A percentile compares a stretch with the other conserved stretches of the same genome.
These are phyloP conservation scores for Dendrocalamus latiflorus DNA, from an alignment of 202 grass and related monocot genomes.

Conservation along the genomic window DNA sequence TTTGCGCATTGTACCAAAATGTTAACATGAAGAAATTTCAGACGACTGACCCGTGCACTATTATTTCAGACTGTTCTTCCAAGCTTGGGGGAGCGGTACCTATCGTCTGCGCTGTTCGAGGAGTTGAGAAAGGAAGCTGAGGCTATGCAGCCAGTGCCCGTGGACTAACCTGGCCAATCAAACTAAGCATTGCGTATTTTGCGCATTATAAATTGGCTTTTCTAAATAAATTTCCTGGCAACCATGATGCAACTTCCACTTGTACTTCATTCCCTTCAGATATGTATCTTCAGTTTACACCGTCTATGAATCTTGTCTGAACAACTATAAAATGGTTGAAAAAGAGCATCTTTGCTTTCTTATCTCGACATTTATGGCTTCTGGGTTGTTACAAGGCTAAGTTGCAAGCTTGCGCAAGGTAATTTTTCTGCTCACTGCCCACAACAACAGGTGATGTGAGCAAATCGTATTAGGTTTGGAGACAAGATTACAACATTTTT, in stretches of 20 bases:
- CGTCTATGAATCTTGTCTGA: no score
- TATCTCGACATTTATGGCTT: no score
- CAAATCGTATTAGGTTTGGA: not conserved
- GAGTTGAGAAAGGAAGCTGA: slow-evolving; percentile 73
- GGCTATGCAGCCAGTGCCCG: slow-evolving; percentile 69
- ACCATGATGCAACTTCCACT: not conserved
- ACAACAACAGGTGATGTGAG: not conserved
- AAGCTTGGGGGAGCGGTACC: slow-evolving; percentile 75
- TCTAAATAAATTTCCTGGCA: slow-evolving; percentile 8
- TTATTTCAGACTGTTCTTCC: slow-evolving; percentile 71
- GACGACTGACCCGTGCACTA: not conserved
- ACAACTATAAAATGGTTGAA: no score
- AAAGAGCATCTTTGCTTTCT: no score
- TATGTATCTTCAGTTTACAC: no score
- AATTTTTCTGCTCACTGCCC: no score
- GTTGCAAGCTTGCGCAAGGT: no score
- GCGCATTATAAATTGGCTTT: not conserved
- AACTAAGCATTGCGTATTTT: not conserved
- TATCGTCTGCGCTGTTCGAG: slow-evolving; percentile 70
- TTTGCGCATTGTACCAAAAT: not conserved
- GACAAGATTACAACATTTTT: not conserved
- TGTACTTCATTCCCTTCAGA: no score
- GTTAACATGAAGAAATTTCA: not conserved
- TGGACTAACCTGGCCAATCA: slow-evolving; percentile 40
- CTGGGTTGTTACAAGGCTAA: no score